Base-by-base conservation (phyloP, 2,329 filamentous ascomycete species). In the Phialemoniopsis sp. region DNA sequence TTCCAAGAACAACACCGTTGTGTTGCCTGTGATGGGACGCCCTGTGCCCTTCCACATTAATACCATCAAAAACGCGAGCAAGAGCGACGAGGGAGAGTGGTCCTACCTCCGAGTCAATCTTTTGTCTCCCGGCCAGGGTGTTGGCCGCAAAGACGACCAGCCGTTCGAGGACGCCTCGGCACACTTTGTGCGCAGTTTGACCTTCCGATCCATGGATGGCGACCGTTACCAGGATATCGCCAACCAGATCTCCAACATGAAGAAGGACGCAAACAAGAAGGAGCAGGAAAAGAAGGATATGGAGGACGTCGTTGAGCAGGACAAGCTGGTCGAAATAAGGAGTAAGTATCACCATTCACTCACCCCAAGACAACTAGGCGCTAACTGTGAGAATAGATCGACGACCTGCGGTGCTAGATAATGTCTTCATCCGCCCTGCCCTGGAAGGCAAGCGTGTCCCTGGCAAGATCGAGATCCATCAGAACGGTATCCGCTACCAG, bases 241-340 rank as follows among this genome's bases (percentile, higher is more conserved):
- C 12, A 86, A 86, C 45, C 87, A 95, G 56, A 97, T 98, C 53
- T 91, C 89, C 10, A 93, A 96, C 56, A 84, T 98, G 72, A 95
- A 96, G 70, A 95, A 93, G 59, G 88, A 91, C 51, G 82, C 87
- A 5, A 80, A 88, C 32, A 90, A 95, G 64, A 87, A 89, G 53
- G 93, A 98, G 63, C 90, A 96, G 55, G 91, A 96, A 65, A 96
- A 97, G 80, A 98, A 98, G 69, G 91, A 98, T 53, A 86, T 98
- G 86, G 93, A 98, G 60, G 93, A 98, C 63, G 93, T 98, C 16
- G 90, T 98, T 6, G 93, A 97, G 64, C 93, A 98, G 63, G 93
- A 98, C 60, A 98, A 98, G 70, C 80, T 98, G 38, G 73, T 94
- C 50, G 90, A 96, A 58, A 90, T 97, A 51, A 78, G 93, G 72